Evolutionary conservation across 495 filamentous ascomycete species (phyloP).

Genomic region (Clohesyomyces aquaticus): DNA sequence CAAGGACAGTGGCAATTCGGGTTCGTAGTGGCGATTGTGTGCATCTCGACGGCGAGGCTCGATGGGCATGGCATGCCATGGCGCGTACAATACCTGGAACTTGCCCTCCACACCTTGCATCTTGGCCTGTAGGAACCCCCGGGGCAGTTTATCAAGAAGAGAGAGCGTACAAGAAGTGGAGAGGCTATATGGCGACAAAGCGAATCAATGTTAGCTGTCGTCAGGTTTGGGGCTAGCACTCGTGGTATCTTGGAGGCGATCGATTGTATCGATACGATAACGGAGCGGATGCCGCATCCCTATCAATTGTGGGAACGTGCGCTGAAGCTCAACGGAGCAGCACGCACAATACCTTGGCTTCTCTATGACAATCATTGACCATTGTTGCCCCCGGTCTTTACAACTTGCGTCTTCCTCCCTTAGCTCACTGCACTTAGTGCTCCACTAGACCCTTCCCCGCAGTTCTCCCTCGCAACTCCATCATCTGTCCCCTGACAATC

Average conservation of each 20-base stretch:
- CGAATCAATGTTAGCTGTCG: conserved; percentile 38
- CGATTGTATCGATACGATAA: too few relatives aligned
- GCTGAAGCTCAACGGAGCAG: background rate
- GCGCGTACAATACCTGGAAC: conserved; percentile 32
- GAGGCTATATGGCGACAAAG: conserved; percentile 37
- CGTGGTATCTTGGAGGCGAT: background rate
- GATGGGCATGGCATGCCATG: conserved; percentile 42
- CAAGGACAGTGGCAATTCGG: conserved; percentile 30
- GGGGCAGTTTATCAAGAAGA: conserved; percentile 23
- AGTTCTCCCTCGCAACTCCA: conserved; percentile 22
- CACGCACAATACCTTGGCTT: background rate
- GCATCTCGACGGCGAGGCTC: conserved; percentile 32
- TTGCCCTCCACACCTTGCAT: conserved; percentile 23
- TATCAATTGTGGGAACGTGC: background rate
- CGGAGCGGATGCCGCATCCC: too few relatives aligned
- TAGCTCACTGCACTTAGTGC: too few relatives aligned
- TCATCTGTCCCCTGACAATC: background rate
- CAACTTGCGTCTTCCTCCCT: too few relatives aligned
- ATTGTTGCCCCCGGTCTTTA: too few relatives aligned
- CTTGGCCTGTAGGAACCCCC: conserved; percentile 32
- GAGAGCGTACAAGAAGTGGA: conserved; percentile 35
- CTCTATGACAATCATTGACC: too few relatives aligned
- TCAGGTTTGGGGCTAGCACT: conserved; percentile 33
- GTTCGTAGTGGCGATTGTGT: conserved; percentile 37
- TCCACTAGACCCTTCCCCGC: too few relatives aligned